Evolutionary conservation across 257 asterid genomes (phyloP), one percentile per base, ranked within the genome.

Genomic region (Jacaranda mimosifolia): DNA sequence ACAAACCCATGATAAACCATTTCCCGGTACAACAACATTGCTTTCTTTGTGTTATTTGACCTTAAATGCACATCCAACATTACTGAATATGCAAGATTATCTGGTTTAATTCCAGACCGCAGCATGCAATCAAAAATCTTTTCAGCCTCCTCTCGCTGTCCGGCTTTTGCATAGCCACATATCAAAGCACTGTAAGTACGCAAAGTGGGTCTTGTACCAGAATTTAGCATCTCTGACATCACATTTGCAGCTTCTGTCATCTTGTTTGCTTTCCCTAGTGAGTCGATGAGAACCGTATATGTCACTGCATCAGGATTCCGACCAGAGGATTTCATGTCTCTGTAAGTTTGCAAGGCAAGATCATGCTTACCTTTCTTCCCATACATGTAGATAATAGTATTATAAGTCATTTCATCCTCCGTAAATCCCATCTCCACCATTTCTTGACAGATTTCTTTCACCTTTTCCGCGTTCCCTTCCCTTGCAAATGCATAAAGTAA

Each of bases 371-470:
- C 98, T 63, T 78, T 83, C 82, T 93, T 95, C 65, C 96, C 99
- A 63, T 93, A 79, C 97, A 95, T 91, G 83, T 89, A 80, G 58
- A 95, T 88, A 68, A 95, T 83, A 65, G 98, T 93, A 73, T 95
- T 95, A 76, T 90, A 93, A 70, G 98, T 95, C 99, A 93, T 91
- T 86, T 95, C 99, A 76, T 95, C 97, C 85, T 88, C 89, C 9
- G 85, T 74, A 77, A 91, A 95, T 59, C 98, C 99, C 93, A 74
- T 89, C 84, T 86, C 89, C 73, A 86, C 85, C 97, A 95, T 88
- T 80, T 95, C 96, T 51, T 89, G 85, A 76, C 97, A 88, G 73
- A 93, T 73, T 71, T 89, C 86, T 64, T 76, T 88, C 68, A 95
- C 99, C 85, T 90, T 95, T 43, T 75, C 86, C 76, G 81, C 85